phyloP scores from a whole-genome alignment of 495 filamentous ascomycete species.

The Parathielavia appendiculata region DNA sequence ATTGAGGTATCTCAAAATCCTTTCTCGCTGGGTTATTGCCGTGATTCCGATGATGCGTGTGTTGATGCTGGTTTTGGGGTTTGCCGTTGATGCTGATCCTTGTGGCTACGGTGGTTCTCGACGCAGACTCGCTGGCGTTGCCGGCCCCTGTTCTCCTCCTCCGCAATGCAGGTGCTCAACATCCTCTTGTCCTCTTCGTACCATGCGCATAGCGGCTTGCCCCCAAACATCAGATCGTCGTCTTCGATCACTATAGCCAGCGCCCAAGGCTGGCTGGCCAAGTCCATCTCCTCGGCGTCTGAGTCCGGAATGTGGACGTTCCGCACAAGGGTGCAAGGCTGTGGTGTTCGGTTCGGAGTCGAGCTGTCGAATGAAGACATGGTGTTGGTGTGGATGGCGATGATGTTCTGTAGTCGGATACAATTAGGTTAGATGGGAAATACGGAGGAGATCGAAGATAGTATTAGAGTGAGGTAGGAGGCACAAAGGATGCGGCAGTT shows the following conservation, averaged over 20 bases:
- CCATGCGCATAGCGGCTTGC: conserved; percentile 51
- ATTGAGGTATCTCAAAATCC: background rate
- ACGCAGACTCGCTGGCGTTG: conserved; percentile 31
- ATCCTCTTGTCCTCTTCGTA: conserved; percentile 50
- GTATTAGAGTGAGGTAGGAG: background rate
- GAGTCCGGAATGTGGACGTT: conserved; percentile 34
- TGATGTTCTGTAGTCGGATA: background rate
- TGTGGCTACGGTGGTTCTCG: conserved; percentile 16
- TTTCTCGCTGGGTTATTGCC: conserved; percentile 14
- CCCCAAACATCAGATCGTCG: conserved; percentile 53
- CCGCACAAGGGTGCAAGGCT: conserved; percentile 36
- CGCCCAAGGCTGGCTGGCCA: conserved; percentile 42
- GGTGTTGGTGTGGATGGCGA: background rate
- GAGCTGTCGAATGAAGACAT: conserved; percentile 32
- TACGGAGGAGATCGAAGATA: background rate
- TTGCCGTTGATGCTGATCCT: conserved; percentile 13
- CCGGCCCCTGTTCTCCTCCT: conserved; percentile 43
- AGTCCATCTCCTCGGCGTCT: conserved; percentile 33
- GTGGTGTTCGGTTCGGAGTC: conserved; percentile 16
- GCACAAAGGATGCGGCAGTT: background rate
- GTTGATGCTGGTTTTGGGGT: conserved; percentile 18
- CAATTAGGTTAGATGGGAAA: background rate
- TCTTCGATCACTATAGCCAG: conserved; percentile 52
- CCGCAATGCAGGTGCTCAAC: conserved; percentile 31
- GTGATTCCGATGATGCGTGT: conserved; percentile 18